Percentiles rank a stretch among this genome's conserved stretches.
These are phyloP conservation scores for Ophiosphaerella korrae DNA, from an alignment of 2,329 filamentous ascomycete species.

Conservation along the genomic window DNA sequence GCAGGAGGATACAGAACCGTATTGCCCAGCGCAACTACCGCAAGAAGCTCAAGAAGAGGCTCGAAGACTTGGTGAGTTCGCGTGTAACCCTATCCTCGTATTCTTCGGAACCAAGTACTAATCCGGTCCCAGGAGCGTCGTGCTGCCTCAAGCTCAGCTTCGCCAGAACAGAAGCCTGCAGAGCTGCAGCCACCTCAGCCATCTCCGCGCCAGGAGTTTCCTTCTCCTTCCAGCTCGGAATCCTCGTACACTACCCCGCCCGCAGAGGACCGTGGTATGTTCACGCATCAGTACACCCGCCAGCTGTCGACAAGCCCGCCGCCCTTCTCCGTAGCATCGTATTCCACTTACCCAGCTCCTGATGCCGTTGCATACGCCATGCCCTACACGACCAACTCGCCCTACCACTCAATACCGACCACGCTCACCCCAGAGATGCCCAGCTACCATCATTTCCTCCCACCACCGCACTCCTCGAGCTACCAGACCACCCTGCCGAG, in stretches of 20 bases:
- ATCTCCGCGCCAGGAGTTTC: constrained; percentile 45
- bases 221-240: constrained; percentile 45
- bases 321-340: constrained; percentile 60
- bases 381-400: constrained; percentile 55
- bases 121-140: constrained; percentile 63
- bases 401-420: constrained; percentile 47
- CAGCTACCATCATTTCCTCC: constrained; percentile 61
- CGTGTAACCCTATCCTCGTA: constrained; percentile 10
- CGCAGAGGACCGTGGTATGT: constrained; percentile 68
- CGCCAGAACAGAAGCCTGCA: constrained; percentile 62
- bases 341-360: constrained; percentile 69
- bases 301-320: constrained; percentile 74
- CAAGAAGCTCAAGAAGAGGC: constrained; percentile 90
- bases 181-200: constrained; percentile 53
- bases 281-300: constrained; percentile 68
- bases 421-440: constrained; percentile 46
- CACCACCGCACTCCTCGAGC: constrained; percentile 51
- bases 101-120: constrained; percentile 20
- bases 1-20: constrained; percentile 92
- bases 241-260: constrained; percentile 55
- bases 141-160: constrained; percentile 67
- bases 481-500: constrained; percentile 66
- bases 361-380: constrained; percentile 66
- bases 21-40: constrained; percentile 98
- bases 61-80: constrained; percentile 69